A percentile compares a stretch with the other conserved stretches of the same genome.
Conservation (phyloP, 2,329 filamentous ascomycete genomes). For the Coleophoma crateriformis region DNA sequence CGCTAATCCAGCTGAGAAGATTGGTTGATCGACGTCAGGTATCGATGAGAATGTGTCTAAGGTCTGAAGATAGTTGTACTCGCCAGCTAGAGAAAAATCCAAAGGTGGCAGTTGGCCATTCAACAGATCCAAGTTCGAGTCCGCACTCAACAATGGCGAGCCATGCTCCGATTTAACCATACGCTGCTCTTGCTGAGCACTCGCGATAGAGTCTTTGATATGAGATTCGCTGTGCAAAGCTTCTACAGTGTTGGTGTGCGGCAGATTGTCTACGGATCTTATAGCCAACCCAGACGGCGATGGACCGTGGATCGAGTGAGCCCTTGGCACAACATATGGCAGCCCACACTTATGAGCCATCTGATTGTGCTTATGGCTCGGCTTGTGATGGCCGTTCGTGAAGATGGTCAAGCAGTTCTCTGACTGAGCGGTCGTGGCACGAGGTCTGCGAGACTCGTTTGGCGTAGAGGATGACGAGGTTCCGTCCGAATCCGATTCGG, state of each 20-base stretch:
- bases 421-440: slow-evolving; percentile 57
- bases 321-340: slow-evolving; percentile 54
- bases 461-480: slow-evolving; percentile 36
- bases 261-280: slow-evolving; percentile 39
- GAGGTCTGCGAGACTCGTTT: slow-evolving; percentile 39
- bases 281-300: slow-evolving; percentile 43
- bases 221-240: slow-evolving; percentile 28
- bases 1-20: slow-evolving; percentile 54
- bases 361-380: slow-evolving; percentile 54
- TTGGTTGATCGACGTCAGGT: slow-evolving; percentile 44
- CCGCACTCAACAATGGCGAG: slow-evolving; percentile 48
- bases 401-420: slow-evolving; percentile 54
- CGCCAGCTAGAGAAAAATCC: slow-evolving; percentile 51
- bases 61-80: slow-evolving; percentile 32
- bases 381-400: slow-evolving; percentile 59
- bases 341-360: slow-evolving; percentile 52
- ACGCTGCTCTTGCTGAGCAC: slow-evolving; percentile 35
- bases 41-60: slow-evolving; percentile 47
- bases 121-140: slow-evolving; percentile 40
- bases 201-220: slow-evolving; percentile 30
- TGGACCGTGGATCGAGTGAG: slow-evolving; percentile 47
- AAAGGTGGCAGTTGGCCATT: slow-evolving; percentile 50
- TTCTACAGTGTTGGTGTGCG: slow-evolving; percentile 34
- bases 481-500: slow-evolving; percentile 56
- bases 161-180: slow-evolving; percentile 56